phyloP scores from a whole-genome alignment of 2,329 filamentous ascomycete species.

The Thielaviopsis populi region DNA sequence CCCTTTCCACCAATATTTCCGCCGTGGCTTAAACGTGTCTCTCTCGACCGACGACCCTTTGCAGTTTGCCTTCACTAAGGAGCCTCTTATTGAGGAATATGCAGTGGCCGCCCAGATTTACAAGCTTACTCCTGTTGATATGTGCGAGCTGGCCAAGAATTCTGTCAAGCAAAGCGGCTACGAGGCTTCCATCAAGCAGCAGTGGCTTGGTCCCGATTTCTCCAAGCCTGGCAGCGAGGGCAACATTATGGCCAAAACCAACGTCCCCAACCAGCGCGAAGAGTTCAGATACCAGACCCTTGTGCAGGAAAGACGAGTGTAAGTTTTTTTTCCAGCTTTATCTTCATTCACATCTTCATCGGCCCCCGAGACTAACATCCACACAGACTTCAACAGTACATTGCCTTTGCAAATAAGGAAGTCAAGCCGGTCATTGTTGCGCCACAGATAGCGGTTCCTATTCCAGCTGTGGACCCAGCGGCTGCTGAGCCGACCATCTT shows the following conservation, averaged over 20 bases:
- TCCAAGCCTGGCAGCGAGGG: slow-evolving; percentile 64
- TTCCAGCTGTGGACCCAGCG: neutral
- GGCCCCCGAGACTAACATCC: neutral
- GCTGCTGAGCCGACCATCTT: slow-evolving; percentile 49
- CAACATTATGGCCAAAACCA: slow-evolving; percentile 90
- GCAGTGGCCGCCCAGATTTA: slow-evolving; percentile 97
- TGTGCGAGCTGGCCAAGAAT: slow-evolving; percentile 96
- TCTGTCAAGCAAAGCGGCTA: slow-evolving; percentile 92
- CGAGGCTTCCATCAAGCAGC: slow-evolving; percentile 72
- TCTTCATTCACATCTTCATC: neutral
- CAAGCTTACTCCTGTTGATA: slow-evolving; percentile 90
- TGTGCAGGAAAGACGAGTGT: slow-evolving; percentile 73
- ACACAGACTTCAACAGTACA: slow-evolving; percentile 16
- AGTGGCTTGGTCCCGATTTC: slow-evolving; percentile 76
- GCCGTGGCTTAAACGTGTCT: slow-evolving; percentile 85
- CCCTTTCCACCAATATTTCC: slow-evolving; percentile 90
- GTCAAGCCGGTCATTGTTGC: neutral
- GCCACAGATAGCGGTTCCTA: neutral
- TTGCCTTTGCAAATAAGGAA: slow-evolving; percentile 13
- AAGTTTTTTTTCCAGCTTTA: slow-evolving; percentile 25
- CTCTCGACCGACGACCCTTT: slow-evolving; percentile 92
- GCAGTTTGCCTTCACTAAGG: slow-evolving; percentile 97
- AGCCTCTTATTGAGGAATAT: slow-evolving; percentile 95
- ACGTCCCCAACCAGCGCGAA: slow-evolving; percentile 84
- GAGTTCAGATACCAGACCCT: slow-evolving; percentile 81